Evolutionary conservation across 768 basidiomycete genomes (phyloP).

Genomic region (Chalciporus pseudorubinellus): DNA sequence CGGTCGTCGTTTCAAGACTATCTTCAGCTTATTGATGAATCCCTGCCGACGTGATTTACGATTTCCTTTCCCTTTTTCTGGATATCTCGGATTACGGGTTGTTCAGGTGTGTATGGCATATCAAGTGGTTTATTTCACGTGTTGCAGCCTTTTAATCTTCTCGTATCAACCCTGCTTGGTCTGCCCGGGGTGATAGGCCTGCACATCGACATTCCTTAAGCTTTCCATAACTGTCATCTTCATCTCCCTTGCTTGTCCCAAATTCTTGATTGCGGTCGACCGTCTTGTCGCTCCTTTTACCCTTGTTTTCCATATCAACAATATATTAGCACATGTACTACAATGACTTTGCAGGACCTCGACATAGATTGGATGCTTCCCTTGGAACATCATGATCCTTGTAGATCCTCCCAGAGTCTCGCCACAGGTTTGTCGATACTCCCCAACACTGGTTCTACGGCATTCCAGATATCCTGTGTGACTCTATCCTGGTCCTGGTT

Average conservation of each 20-base stretch:
- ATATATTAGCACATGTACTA: constrained; percentile 29
- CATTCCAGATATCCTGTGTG: constrained; percentile 52
- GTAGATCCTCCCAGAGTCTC: constrained; percentile 46
- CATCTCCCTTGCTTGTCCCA: constrained; percentile 2
- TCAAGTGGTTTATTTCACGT: constrained; percentile 17
- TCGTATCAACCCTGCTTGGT: constrained; percentile 10
- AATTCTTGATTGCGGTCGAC: constrained; percentile 8
- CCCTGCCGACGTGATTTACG: neutral
- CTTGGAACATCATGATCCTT: neutral
- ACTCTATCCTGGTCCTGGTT: constrained; percentile 50
- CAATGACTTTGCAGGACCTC: constrained; percentile 10
- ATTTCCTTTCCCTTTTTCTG: constrained; percentile 12
- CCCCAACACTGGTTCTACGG: constrained; percentile 40
- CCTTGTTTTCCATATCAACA: constrained; percentile 9
- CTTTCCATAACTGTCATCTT: constrained; percentile 6
- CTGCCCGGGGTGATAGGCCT: constrained; percentile 4
- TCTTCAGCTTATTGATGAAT: constrained; percentile 46
- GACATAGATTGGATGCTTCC: constrained; percentile 4
- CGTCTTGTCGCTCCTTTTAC: constrained; percentile 16
- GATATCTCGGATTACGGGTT: constrained; percentile 14
- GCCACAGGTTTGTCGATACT: constrained; percentile 42
- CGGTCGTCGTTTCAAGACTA: constrained; percentile 73
- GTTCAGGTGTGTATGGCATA: constrained; percentile 18
- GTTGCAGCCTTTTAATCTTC: constrained; percentile 11
- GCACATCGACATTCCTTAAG: constrained; percentile 10